phyloP scores from a whole-genome alignment of 2,329 filamentous ascomycete genomes.

The Albifimbria verrucaria region DNA sequence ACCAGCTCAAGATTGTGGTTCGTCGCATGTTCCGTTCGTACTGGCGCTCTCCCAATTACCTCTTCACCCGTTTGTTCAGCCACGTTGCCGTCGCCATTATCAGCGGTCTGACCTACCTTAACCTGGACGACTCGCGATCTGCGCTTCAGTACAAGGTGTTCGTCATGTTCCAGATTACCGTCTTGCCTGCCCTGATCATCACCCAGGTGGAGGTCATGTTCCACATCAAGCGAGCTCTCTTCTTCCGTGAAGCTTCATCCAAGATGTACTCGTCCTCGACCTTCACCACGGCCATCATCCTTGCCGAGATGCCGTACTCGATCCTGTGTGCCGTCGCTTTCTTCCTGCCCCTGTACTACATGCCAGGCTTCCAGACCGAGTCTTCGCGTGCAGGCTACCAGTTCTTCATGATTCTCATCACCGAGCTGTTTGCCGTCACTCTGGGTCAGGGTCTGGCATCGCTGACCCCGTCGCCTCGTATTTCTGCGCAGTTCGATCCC shows the following conservation, averaged over 20 bases:
- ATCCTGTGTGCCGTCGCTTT: constrained; percentile 76
- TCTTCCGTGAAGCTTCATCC: constrained; percentile 79
- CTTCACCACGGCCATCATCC: constrained; percentile 73
- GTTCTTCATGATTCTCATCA: constrained; percentile 80
- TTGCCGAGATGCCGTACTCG: constrained; percentile 82
- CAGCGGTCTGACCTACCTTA: constrained; percentile 75
- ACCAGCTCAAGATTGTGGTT: constrained; percentile 75
- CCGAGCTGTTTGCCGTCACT: constrained; percentile 80
- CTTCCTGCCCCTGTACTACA: constrained; percentile 82
- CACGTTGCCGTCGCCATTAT: constrained; percentile 76
- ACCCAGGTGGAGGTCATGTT: constrained; percentile 80
- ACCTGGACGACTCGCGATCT: constrained; percentile 70
- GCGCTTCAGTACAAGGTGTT: constrained; percentile 85
- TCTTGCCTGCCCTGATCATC: constrained; percentile 79
- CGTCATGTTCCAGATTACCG: constrained; percentile 85
- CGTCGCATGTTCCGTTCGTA: constrained; percentile 72
- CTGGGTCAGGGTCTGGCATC: constrained; percentile 74
- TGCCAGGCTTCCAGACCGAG: constrained; percentile 67
- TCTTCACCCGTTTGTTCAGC: constrained; percentile 83
- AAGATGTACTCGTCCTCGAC: constrained; percentile 84
- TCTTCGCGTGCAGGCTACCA: constrained; percentile 74
- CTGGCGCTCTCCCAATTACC: constrained; percentile 86
- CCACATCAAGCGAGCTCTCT: constrained; percentile 73
- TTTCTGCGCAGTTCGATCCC: constrained; percentile 76
- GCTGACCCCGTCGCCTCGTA: constrained; percentile 73